These are phyloP conservation scores for Entomortierella parvispora DNA, from an alignment of 192 early-diverging fungal species.

Conservation along the genomic window DNA sequence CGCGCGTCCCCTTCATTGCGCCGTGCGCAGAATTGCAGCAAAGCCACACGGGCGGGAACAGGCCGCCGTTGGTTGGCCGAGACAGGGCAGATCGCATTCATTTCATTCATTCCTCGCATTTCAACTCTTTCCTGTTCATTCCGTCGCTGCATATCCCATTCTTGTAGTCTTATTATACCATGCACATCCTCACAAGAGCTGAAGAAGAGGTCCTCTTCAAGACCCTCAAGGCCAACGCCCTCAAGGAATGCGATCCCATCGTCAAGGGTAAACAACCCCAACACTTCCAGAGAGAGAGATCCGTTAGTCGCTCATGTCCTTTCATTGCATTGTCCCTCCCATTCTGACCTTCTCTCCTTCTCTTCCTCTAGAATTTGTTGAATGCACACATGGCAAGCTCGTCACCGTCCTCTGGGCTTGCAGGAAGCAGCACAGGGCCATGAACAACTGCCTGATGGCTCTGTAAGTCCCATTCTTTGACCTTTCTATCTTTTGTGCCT, in stretches of 20 bases:
- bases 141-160: neutral
- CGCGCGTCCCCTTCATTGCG: no score
- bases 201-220: constrained; percentile 65
- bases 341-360: neutral
- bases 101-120: no score
- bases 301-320: neutral
- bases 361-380: constrained; percentile 57
- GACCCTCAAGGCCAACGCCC: constrained; percentile 61
- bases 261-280: constrained; percentile 55
- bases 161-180: neutral
- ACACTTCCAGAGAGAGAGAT: neutral
- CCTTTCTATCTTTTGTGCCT: neutral
- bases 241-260: constrained; percentile 56
- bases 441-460: constrained; percentile 62
- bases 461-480: constrained; percentile 34
- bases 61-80: no score
- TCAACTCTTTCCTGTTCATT: neutral
- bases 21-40: neutral
- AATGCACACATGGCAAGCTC: constrained; percentile 63
- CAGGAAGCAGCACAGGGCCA: constrained; percentile 56
- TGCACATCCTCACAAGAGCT: constrained; percentile 62
- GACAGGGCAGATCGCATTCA: no score
- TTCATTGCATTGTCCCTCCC: neutral
- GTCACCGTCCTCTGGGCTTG: constrained; percentile 63
- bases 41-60: no score